Conservation (phyloP, 148 eudicot species). For the Spergularia marina region DNA sequence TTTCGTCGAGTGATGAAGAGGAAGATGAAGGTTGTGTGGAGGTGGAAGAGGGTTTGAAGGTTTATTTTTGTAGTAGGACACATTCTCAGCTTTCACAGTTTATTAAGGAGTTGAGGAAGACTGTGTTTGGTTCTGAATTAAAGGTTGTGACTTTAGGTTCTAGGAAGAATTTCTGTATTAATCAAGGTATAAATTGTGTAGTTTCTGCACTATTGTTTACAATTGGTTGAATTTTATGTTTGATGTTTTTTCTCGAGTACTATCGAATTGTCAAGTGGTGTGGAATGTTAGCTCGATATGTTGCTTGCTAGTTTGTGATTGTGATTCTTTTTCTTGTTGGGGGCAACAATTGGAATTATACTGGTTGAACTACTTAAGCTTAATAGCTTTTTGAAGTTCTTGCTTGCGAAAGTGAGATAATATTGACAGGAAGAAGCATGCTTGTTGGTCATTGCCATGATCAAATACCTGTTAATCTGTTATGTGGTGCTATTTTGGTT, state of each 20-base stretch:
- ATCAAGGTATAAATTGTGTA: slow-evolving; percentile 52
- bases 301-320: neutral
- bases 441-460: neutral
- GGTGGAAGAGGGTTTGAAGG: slow-evolving; percentile 48
- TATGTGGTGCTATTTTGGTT: slow-evolving; percentile 1
- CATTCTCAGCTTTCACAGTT: slow-evolving; percentile 98
- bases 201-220: neutral
- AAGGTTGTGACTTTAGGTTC: slow-evolving; percentile 89
- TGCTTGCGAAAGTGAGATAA: neutral
- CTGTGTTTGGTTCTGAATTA: slow-evolving; percentile 69
- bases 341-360: too few relatives aligned
- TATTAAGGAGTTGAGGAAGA: slow-evolving; percentile 83
- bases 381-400: slow-evolving; percentile 8
- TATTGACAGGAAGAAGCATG: neutral
- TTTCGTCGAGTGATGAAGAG: slow-evolving; percentile 76
- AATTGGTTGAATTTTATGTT: neutral
- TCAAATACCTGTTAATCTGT: neutral
- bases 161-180: slow-evolving; percentile 86
- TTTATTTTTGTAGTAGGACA: slow-evolving; percentile 86
- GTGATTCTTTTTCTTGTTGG: too few relatives aligned
- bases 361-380: neutral
- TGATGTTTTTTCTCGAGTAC: neutral
- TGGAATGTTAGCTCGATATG: neutral
- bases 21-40: slow-evolving; percentile 40
- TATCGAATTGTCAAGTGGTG: neutral